Evolutionary conservation across 2,329 filamentous ascomycete genomes (phyloP).

Genomic region (Botryotinia calthae): DNA sequence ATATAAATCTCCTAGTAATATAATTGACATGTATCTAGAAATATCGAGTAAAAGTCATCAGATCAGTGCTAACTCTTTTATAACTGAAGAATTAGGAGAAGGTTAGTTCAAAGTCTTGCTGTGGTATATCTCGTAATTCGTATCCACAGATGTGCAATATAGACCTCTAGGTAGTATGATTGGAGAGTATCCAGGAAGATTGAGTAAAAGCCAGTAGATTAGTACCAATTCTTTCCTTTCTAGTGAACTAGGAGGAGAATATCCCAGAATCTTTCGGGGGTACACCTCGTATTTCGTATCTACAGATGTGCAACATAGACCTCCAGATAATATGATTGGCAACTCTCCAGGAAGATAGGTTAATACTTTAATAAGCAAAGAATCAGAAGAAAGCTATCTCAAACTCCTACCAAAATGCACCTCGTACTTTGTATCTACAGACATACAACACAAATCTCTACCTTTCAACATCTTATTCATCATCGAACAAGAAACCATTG

Average conservation of each 20-base stretch:
- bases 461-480: not conserved
- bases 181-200: not conserved
- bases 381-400: too few relatives aligned
- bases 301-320: too few relatives aligned
- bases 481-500: not conserved
- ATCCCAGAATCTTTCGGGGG: too few relatives aligned
- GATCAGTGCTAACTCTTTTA: not conserved
- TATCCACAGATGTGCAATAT: not conserved
- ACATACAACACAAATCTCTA: not conserved
- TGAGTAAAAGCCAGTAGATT: not conserved
- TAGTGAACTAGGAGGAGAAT: too few relatives aligned
- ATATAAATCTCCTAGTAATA: not conserved
- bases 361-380: too few relatives aligned
- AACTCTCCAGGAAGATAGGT: too few relatives aligned
- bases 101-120: too few relatives aligned
- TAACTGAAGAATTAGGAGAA: too few relatives aligned
- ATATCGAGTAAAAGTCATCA: not conserved
- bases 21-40: not conserved
- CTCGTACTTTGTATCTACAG: fast-evolving
- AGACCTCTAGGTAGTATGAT: not conserved
- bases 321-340: too few relatives aligned
- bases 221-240: too few relatives aligned
- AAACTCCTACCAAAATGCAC: not conserved
- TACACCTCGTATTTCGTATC: too few relatives aligned
- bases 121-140: too few relatives aligned